These are phyloP conservation scores for Olyra latifolia DNA, from an alignment of 176 grass and related monocot species.

Conservation along the genomic window DNA sequence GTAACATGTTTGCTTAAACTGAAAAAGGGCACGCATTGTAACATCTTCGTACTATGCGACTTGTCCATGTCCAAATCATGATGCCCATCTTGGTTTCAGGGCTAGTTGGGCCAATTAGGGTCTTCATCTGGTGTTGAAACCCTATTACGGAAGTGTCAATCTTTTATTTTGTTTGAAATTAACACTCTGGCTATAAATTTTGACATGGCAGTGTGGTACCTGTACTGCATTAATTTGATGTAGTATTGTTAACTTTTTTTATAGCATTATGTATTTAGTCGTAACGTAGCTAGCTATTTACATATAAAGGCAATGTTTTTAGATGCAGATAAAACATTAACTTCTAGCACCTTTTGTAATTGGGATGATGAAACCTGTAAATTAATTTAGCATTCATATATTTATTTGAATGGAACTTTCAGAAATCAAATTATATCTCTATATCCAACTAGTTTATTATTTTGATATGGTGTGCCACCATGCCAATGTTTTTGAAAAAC, in stretches of 20 bases:
- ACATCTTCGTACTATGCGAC: background rate
- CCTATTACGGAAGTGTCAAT: background rate
- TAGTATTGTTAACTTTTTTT: background rate
- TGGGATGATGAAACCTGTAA: background rate
- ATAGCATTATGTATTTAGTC: background rate
- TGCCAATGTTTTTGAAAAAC: background rate
- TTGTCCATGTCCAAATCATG: background rate
- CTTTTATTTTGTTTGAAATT: background rate
- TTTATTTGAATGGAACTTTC: background rate
- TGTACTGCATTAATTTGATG: background rate
- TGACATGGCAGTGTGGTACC: background rate
- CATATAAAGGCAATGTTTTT: background rate
- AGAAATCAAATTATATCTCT: background rate
- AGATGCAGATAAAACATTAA: background rate
- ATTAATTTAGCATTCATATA: background rate
- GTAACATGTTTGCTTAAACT: constrained; percentile 4
- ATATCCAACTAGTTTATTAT: background rate
- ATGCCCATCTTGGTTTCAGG: background rate
- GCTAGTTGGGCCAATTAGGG: background rate
- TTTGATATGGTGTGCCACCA: background rate
- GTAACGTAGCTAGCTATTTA: constrained; percentile 1
- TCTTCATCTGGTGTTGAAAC: background rate
- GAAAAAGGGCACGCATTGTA: background rate
- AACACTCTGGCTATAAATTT: background rate
- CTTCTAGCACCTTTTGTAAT: background rate